Evolutionary conservation across 352 stramenopile genomes (phyloP).

Genomic region (Phytophthora macrochlamydospora): DNA sequence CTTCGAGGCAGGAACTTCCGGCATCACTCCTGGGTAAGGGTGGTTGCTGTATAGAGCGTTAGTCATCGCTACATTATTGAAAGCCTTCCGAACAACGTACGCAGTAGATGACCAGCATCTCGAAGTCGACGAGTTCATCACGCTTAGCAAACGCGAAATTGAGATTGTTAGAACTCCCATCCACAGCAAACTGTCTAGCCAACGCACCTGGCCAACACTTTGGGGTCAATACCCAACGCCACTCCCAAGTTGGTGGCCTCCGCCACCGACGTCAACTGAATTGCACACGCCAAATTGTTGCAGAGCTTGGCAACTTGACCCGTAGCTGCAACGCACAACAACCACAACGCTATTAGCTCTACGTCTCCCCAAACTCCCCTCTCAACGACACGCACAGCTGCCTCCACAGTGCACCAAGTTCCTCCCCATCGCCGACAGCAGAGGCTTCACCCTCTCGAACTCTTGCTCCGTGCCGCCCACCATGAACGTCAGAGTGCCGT

Average conservation of each 20-base stretch:
- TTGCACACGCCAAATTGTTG: conserved; percentile 98
- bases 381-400: conserved; percentile 75
- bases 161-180: no score
- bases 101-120: conserved; percentile 95
- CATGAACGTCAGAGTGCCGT: conserved; percentile 98
- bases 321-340: conserved; percentile 25
- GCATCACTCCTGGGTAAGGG: conserved; percentile 91
- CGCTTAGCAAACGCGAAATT: conserved; percentile 31
- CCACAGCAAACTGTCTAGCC: no score
- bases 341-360: conserved; percentile 24
- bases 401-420: conserved; percentile 94
- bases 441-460: conserved; percentile 75
- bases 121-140: conserved; percentile 97
- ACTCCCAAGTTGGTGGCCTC: conserved; percentile 97
- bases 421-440: conserved; percentile 93
- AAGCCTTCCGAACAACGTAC: conserved; percentile 52
- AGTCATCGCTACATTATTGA: no score
- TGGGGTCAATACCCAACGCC: conserved; percentile 94
- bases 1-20: conserved; percentile 77
- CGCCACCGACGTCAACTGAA: conserved; percentile 96
- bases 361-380: not conserved
- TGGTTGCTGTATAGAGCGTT: conserved; percentile 57
- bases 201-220: conserved; percentile 58
- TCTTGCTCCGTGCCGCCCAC: conserved; percentile 79
- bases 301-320: conserved; percentile 95